A percentile compares a stretch with the other conserved stretches of the same genome.
Conservation (phyloP, 768 basidiomycete genomes). For the Termitomyces sp. region DNA sequence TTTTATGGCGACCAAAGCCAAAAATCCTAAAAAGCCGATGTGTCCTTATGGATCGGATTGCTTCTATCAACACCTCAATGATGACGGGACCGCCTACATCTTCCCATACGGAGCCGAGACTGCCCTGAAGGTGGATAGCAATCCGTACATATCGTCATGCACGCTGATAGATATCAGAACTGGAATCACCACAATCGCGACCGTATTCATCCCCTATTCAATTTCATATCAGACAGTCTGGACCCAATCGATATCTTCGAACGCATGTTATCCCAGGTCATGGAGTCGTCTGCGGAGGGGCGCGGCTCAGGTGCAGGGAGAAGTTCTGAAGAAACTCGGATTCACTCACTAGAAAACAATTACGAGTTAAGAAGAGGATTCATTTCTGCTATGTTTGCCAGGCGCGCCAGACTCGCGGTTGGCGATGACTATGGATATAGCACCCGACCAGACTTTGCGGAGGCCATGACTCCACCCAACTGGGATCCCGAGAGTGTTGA, state of each 20-base stretch:
- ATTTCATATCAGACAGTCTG: background rate
- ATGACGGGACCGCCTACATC: constrained; percentile 56
- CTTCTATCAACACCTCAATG: constrained; percentile 68
- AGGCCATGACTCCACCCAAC: background rate
- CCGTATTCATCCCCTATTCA: background rate
- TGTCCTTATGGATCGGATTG: constrained; percentile 82
- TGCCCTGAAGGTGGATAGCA: constrained; percentile 42
- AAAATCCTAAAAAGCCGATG: constrained; percentile 35
- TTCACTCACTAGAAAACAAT: background rate
- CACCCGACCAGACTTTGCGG: constrained; percentile 1
- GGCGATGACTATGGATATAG: background rate
- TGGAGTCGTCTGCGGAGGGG: constrained; percentile 5
- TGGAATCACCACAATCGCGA: background rate
- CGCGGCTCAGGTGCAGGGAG: background rate
- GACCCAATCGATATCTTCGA: constrained; percentile 11
- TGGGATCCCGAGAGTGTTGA: constrained; percentile 11
- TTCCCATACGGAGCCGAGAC: constrained; percentile 50
- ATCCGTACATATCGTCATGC: background rate
- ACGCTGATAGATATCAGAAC: background rate
- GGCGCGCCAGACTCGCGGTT: background rate
- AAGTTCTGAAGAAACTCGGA: background rate
- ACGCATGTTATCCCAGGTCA: constrained; percentile 8
- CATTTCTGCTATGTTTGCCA: constrained; percentile 12
- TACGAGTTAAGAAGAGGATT: constrained; percentile 11
- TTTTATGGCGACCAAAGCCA: constrained; percentile 47